These are phyloP conservation scores for Saccharomyces pastorianus DNA, from an alignment of 1,139 yeast genomes.

Conservation along the genomic window DNA sequence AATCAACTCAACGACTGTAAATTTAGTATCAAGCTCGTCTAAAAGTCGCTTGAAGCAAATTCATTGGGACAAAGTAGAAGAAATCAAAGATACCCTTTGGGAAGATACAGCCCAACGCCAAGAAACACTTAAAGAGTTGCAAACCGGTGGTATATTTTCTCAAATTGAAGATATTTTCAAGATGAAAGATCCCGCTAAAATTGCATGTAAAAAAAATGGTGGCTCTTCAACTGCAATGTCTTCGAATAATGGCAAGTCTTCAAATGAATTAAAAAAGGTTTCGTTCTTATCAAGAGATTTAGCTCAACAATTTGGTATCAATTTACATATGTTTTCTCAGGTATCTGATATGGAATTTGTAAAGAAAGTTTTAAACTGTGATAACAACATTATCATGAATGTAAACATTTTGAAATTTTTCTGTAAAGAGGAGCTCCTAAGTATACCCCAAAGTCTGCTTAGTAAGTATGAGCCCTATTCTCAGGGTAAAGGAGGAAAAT, in stretches of 20 bases:
- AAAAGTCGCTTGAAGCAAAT: constrained; percentile 72
- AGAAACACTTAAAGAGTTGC: constrained; percentile 49
- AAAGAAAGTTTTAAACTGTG: constrained; percentile 60
- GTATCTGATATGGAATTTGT: constrained; percentile 58
- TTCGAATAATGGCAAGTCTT: background rate
- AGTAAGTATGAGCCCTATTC: constrained; percentile 70
- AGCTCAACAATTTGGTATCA: constrained; percentile 88
- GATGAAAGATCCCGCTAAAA: constrained; percentile 40
- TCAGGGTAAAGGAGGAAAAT: constrained; percentile 48
- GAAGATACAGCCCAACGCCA: constrained; percentile 40
- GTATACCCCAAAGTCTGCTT: constrained; percentile 58
- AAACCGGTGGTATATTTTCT: constrained; percentile 57
- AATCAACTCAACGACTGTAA: background rate
- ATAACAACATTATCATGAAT: constrained; percentile 57
- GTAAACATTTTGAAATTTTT: constrained; percentile 75
- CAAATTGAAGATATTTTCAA: constrained; percentile 75
- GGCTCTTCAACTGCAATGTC: background rate
- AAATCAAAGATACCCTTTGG: constrained; percentile 77
- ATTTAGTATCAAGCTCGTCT: constrained; percentile 37
- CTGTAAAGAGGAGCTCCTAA: constrained; percentile 60
- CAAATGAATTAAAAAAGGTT: constrained; percentile 35
- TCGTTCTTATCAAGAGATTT: constrained; percentile 70
- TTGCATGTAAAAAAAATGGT: constrained; percentile 34
- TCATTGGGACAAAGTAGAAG: constrained; percentile 86
- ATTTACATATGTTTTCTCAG: constrained; percentile 69